Base-by-base conservation (phyloP, 768 basidiomycete genomes). In the Amanita jacksonii region DNA sequence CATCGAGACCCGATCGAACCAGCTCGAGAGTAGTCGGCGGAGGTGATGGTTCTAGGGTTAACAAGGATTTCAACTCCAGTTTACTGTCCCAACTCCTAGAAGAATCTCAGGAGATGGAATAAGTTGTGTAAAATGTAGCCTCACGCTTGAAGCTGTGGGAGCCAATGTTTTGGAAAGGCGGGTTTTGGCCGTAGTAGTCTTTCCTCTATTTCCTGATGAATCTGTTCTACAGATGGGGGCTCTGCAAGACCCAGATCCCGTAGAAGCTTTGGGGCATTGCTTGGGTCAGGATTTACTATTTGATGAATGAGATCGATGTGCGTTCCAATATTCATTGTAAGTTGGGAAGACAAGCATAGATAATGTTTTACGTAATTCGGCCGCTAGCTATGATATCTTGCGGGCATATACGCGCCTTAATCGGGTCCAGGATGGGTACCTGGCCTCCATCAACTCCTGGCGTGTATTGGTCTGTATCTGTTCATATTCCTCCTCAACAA, bases 81-180 rank as follows among this genome's bases (percentile, higher is more conserved):
- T 71, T 60, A 52, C 75, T 65, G 38, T 83, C 74, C 86, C 88
- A 90, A 45, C 83, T 79, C 61, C 83, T 91, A 28, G 58, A 45
- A 46, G 27, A 45, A 45, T 33, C 23, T 56, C 36, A 51, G 45
- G 32, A 27, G 34, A 46, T 9, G 33, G 27, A 35, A 50, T 41
- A 49, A 43, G 8, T 8, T 38, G 33, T n/a, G 27, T 22, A 39
- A 43, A 32, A n/a, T 38, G 23, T 31, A 42, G 41, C 53, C 78
- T 51, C 64, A 94, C 93, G 84, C 69, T 72, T 94, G 92, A 63
- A 92, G 92, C 25, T 70, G 72, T 42, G 81, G 71, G 38, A 94
- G 67, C 76, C 83, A 85, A 48, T 85, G 78, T 6, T 69, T 64
- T 2, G 82, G 85, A 15, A 94, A 62, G 25, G 60, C 68, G 34